phyloP scores from a whole-genome alignment of 306 rosid species.

The Erythrophleum fordii region DNA sequence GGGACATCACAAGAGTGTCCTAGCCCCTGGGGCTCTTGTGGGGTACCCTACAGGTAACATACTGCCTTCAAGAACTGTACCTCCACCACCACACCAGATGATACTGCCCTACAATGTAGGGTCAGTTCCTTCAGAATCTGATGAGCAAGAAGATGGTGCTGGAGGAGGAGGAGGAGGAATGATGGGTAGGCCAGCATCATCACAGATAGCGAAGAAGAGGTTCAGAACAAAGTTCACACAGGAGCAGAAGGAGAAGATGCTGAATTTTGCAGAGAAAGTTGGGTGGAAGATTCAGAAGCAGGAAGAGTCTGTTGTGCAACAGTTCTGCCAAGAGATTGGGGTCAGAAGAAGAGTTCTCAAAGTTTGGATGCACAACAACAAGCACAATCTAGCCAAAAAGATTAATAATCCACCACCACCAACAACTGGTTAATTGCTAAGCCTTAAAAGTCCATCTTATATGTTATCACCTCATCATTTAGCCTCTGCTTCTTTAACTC shows the following conservation, averaged over 20 bases:
- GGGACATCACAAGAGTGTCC: constrained; percentile 26
- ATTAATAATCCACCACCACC: not conserved
- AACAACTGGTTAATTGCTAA: not conserved
- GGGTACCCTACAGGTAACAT: constrained; percentile 61
- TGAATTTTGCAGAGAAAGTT: constrained; percentile 64
- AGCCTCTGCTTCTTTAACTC: not conserved
- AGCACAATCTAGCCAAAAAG: constrained; percentile 64
- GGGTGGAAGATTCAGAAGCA: constrained; percentile 87
- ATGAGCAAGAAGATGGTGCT: constrained; percentile 61
- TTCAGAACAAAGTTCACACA: constrained; percentile 75
- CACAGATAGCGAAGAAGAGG: constrained; percentile 59
- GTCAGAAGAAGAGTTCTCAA: constrained; percentile 75
- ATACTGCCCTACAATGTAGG: constrained; percentile 75
- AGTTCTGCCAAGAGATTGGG: constrained; percentile 80
- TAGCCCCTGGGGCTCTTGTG: constrained; percentile 17
- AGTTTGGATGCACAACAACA: constrained; percentile 92
- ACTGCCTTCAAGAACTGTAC: constrained; percentile 59
- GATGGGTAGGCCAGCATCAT: constrained; percentile 7
- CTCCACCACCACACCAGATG: constrained; percentile 33
- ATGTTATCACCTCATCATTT: not conserved
- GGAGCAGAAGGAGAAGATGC: constrained; percentile 83
- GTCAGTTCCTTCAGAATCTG: constrained; percentile 62
- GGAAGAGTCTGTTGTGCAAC: constrained; percentile 73
- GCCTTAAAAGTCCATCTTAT: not conserved
- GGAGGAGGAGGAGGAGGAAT: constrained; percentile 17